Evolutionary conservation across 2,329 filamentous ascomycete species (phyloP).

Genomic region (Alternaria incomplexa): DNA sequence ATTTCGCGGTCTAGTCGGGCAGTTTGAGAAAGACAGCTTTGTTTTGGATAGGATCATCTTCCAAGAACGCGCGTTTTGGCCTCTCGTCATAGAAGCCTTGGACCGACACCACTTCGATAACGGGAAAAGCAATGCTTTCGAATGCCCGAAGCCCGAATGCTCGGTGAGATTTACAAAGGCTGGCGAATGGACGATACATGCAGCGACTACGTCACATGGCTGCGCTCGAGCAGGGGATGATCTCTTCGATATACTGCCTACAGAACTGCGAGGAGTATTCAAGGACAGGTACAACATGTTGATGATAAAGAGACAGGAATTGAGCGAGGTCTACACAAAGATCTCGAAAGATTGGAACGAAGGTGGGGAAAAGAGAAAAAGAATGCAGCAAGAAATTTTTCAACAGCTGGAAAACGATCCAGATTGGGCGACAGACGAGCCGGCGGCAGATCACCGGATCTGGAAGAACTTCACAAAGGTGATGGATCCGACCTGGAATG

Average conservation of each 20-base stretch:
- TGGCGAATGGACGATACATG: conserved; percentile 24
- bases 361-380: neutral
- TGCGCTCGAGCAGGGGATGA: neutral
- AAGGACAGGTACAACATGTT: neutral
- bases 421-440: neutral
- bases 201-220: conserved; percentile 8
- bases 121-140: conserved; percentile 4
- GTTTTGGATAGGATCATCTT: neutral
- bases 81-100: conserved; percentile 21
- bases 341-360: neutral
- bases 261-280: neutral
- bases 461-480: neutral
- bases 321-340: neutral
- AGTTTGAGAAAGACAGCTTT: neutral
- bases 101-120: conserved; percentile 21
- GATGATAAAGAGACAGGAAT: neutral
- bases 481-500: neutral
- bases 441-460: neutral
- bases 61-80: conserved; percentile 6
- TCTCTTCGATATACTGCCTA: neutral
- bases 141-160: conserved; percentile 15
- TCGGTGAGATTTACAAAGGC: conserved; percentile 13
- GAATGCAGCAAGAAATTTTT: neutral
- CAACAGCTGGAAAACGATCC: neutral
- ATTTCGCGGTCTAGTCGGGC: neutral